These are phyloP conservation scores for Acmispon strigosus DNA, from an alignment of 306 rosid genomes.

Conservation along the genomic window DNA sequence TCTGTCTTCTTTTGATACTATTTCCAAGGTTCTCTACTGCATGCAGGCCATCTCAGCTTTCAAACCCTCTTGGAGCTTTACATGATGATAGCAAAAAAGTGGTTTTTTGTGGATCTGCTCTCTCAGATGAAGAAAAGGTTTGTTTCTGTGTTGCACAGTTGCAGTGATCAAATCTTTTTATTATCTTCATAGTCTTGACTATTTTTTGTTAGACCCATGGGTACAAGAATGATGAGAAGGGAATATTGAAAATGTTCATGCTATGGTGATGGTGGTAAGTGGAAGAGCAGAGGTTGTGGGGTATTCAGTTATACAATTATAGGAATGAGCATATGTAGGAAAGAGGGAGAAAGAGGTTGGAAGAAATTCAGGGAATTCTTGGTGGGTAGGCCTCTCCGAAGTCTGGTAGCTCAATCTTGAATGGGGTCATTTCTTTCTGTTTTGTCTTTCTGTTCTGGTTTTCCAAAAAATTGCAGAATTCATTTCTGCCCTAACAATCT, in stretches of 20 bases:
- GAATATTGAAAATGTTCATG: neutral
- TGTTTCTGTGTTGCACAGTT: neutral
- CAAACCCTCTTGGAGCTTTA: slow-evolving; percentile 25
- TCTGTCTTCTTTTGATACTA: neutral
- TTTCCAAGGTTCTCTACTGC: slow-evolving; percentile 11
- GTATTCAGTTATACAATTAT: neutral
- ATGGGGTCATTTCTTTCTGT: neutral
- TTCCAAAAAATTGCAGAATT: neutral
- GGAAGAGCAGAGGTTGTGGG: neutral
- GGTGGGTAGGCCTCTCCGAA: neutral
- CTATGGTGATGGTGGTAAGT: neutral
- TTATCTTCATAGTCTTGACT: neutral
- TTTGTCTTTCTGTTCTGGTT: no score
- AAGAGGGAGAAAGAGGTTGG: neutral
- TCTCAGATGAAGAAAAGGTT: slow-evolving; percentile 78
- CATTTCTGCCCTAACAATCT: neutral
- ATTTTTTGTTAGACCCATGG: neutral
- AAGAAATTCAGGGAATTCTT: neutral
- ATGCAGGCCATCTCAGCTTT: slow-evolving; percentile 38
- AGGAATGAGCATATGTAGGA: neutral
- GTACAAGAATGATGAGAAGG: neutral
- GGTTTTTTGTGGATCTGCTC: slow-evolving; percentile 84
- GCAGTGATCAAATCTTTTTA: neutral
- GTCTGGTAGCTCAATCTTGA: neutral
- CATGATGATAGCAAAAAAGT: slow-evolving; percentile 20